A percentile compares a stretch with the other conserved stretches of the same genome.
Conservation (phyloP, 768 basidiomycete species). For the Calocera viscosa region DNA sequence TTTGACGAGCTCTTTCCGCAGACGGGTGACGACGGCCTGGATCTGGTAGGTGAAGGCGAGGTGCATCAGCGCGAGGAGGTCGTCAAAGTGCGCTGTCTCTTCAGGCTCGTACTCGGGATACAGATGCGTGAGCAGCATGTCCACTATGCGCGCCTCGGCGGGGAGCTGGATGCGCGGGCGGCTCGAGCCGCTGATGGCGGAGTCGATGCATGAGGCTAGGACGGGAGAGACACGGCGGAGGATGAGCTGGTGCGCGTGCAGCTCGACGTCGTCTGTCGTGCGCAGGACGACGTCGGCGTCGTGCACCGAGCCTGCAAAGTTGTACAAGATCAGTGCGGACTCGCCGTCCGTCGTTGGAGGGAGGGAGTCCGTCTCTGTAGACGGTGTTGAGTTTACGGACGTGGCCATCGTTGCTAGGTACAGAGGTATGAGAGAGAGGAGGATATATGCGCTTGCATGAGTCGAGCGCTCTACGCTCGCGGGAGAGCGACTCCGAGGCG, state of each 20-base stretch:
- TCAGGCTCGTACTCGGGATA: neutral
- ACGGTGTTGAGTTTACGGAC: no score
- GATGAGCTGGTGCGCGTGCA: neutral
- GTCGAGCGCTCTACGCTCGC: no score
- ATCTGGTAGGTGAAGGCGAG: neutral
- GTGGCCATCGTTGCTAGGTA: no score
- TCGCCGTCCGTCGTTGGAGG: neutral
- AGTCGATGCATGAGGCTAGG: neutral
- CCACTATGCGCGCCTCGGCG: neutral
- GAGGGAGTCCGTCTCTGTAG: no score
- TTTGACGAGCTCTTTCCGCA: neutral
- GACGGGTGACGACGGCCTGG: neutral
- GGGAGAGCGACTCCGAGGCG: no score
- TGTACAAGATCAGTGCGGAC: neutral
- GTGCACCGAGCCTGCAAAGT: neutral
- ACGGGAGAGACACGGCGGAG: neutral
- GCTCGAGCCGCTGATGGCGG: neutral
- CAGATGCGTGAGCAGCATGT: neutral
- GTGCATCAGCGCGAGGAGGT: neutral
- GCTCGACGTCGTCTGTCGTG: constrained; percentile 1
- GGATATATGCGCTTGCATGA: no score
- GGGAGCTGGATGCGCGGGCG: neutral
- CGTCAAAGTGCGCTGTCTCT: neutral
- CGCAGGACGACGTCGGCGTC: neutral
- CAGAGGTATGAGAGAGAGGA: no score